Conservation (phyloP, 306 rosid genomes). For the Crataegus laevigata region DNA sequence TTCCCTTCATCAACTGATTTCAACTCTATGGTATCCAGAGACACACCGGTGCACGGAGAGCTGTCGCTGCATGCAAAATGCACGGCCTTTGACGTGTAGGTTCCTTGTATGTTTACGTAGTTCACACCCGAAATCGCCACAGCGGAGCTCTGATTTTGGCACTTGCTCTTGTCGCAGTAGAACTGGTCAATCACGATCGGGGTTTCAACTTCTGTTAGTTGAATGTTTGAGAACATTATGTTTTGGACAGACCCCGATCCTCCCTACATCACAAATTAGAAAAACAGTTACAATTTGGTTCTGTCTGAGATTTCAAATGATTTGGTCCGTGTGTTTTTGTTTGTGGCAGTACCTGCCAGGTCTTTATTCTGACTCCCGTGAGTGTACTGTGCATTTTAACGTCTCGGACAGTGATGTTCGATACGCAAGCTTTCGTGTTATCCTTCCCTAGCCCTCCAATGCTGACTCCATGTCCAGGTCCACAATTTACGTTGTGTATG, state of each 20-base stretch:
- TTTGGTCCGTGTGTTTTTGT: background rate
- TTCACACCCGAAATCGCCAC: slow-evolving; percentile 60
- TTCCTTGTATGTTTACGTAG: slow-evolving; percentile 51
- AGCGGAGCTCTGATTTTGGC: slow-evolving; percentile 54
- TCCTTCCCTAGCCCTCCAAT: slow-evolving; percentile 68
- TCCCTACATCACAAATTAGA: slow-evolving; percentile 35
- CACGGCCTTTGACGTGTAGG: slow-evolving; percentile 45
- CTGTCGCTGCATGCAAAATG: slow-evolving; percentile 78
- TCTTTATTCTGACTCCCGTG: slow-evolving; percentile 76
- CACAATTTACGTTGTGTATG: slow-evolving; percentile 58
- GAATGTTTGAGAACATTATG: slow-evolving; percentile 62
- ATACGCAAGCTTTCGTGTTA: slow-evolving; percentile 68
- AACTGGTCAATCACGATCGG: slow-evolving; percentile 77
- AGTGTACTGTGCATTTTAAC: slow-evolving; percentile 41
- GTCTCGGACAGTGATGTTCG: slow-evolving; percentile 69
- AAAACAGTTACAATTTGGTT: background rate
- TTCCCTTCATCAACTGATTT: slow-evolving; percentile 21
- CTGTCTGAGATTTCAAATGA: no score
- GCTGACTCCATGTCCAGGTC: slow-evolving; percentile 69
- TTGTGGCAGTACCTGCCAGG: slow-evolving; percentile 61
- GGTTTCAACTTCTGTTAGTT: slow-evolving; percentile 51
- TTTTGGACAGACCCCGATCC: slow-evolving; percentile 71
- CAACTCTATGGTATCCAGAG: slow-evolving; percentile 54
- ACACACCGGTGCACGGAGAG: slow-evolving; percentile 55
- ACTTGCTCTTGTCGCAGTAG: slow-evolving; percentile 55